Conservation (phyloP, 2,329 filamentous ascomycete genomes). For the Pyrenochaeta sp. region DNA sequence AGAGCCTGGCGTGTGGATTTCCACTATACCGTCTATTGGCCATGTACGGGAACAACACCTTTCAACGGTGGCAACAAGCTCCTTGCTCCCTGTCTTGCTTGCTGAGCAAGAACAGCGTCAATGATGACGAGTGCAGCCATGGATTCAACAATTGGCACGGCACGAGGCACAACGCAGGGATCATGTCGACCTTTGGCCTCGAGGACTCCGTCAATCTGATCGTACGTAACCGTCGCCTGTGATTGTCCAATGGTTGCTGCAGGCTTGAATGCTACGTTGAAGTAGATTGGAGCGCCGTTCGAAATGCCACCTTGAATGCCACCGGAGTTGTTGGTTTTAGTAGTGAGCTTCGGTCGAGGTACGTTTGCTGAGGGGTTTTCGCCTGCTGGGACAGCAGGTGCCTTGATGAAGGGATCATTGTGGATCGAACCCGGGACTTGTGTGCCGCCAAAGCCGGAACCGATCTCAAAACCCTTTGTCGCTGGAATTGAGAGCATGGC, state of each 20-base stretch:
- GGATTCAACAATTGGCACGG: constrained; percentile 86
- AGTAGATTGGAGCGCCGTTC: constrained; percentile 93
- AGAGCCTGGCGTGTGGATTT: not conserved
- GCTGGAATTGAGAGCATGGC: constrained; percentile 96
- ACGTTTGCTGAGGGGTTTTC: constrained; percentile 52
- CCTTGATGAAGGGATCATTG: constrained; percentile 84
- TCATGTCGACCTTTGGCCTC: constrained; percentile 95
- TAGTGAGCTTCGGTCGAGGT: constrained; percentile 70
- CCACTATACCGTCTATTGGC: constrained; percentile 8
- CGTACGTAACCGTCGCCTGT: constrained; percentile 83
- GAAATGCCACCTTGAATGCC: constrained; percentile 95
- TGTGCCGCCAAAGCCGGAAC: constrained; percentile 87
- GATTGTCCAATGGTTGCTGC: constrained; percentile 91
- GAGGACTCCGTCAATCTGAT: constrained; percentile 75
- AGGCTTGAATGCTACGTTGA: constrained; percentile 93
- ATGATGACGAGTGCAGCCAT: constrained; percentile 91
- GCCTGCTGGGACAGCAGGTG: constrained; percentile 57
- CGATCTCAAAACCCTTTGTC: constrained; percentile 94
- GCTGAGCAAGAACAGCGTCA: constrained; percentile 85
- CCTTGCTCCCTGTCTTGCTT: constrained; percentile 59
- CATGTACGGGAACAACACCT: constrained; percentile 43
- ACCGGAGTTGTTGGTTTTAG: constrained; percentile 93
- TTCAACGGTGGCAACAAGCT: constrained; percentile 49
- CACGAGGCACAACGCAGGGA: constrained; percentile 88
- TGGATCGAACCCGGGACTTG: constrained; percentile 87